A percentile compares a stretch with the other conserved stretches of the same genome.
phyloP scores from a whole-genome alignment of 768 basidiomycete species.

The Leccinum subgranulosum region DNA sequence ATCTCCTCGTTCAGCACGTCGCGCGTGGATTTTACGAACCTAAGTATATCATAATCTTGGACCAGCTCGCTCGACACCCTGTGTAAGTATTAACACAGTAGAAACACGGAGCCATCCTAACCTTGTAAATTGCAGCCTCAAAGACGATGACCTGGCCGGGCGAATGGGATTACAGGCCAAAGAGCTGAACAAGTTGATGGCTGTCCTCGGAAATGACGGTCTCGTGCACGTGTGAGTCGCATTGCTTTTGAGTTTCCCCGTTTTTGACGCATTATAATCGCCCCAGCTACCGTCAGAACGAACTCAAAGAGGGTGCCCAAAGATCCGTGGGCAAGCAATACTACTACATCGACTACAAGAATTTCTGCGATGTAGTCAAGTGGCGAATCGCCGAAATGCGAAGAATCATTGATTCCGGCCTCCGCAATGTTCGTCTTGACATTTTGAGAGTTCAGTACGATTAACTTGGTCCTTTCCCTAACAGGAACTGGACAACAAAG shows the following conservation, averaged over 20 bases:
- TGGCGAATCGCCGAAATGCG: constrained; percentile 96
- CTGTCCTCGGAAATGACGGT: constrained; percentile 72
- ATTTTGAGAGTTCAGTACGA: not conserved
- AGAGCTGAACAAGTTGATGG: constrained; percentile 87
- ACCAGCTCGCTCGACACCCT: constrained; percentile 88
- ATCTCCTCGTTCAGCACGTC: constrained; percentile 89
- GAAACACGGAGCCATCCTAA: not conserved
- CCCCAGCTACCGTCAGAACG: constrained; percentile 73
- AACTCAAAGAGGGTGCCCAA: constrained; percentile 86
- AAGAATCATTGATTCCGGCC: constrained; percentile 79
- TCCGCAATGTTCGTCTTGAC: constrained; percentile 69
- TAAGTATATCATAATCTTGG: constrained; percentile 86
- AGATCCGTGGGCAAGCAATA: constrained; percentile 87
- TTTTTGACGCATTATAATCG: not conserved
- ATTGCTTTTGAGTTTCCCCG: not conserved
- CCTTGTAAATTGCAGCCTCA: constrained; percentile 55
- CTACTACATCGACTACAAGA: constrained; percentile 94
- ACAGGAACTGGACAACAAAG: constrained; percentile 94
- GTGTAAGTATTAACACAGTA: constrained; percentile 71
- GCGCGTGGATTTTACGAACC: constrained; percentile 93
- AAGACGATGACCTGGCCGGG: constrained; percentile 92
- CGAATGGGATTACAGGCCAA: constrained; percentile 86
- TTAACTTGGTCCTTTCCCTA: not conserved
- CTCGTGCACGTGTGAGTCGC: constrained; percentile 70
- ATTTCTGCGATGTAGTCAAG: constrained; percentile 96